phyloP scores from a whole-genome alignment of 495 filamentous ascomycete genomes.

The Lasiosphaeria miniovina region DNA sequence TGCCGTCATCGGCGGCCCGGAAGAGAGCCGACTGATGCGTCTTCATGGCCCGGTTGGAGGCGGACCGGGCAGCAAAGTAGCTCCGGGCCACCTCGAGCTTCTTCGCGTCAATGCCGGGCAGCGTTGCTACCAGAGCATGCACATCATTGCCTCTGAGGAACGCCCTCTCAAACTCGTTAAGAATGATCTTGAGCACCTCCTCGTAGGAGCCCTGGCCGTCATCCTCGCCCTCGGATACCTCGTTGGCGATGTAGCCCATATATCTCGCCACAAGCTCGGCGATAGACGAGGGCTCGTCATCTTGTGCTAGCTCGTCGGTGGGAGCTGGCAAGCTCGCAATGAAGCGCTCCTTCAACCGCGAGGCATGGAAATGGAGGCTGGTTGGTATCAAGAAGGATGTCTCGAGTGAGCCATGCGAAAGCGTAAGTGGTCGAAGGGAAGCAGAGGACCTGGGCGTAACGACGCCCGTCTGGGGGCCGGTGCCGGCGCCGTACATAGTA shows the following conservation, averaged over 20 bases:
- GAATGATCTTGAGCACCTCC: constrained; percentile 80
- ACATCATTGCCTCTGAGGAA: constrained; percentile 96
- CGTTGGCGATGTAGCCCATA: constrained; percentile 78
- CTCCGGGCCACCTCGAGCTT: constrained; percentile 80
- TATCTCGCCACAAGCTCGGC: constrained; percentile 89
- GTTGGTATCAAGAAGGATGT: constrained; percentile 93
- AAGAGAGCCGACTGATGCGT: constrained; percentile 90
- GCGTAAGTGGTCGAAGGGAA: constrained; percentile 81
- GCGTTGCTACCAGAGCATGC: constrained; percentile 77
- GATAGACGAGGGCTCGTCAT: constrained; percentile 94
- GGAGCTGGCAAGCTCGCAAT: constrained; percentile 76
- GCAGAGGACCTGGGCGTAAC: constrained; percentile 87
- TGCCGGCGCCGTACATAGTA: constrained; percentile 80
- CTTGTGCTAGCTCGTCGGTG: constrained; percentile 94
- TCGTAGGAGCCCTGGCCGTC: constrained; percentile 77
- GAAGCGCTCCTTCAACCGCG: constrained; percentile 86
- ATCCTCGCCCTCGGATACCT: constrained; percentile 89
- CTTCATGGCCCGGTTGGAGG: constrained; percentile 76
- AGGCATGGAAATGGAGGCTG: constrained; percentile 89
- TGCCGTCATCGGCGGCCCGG: constrained; percentile 75
- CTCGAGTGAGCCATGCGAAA: constrained; percentile 91
- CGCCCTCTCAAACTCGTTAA: constrained; percentile 93
- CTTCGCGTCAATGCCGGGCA: constrained; percentile 86
- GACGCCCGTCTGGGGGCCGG: constrained; percentile 87
- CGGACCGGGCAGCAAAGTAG: constrained; percentile 87